phyloP scores from a whole-genome alignment of 495 filamentous ascomycete species.

The Cairneyella variabilis region DNA sequence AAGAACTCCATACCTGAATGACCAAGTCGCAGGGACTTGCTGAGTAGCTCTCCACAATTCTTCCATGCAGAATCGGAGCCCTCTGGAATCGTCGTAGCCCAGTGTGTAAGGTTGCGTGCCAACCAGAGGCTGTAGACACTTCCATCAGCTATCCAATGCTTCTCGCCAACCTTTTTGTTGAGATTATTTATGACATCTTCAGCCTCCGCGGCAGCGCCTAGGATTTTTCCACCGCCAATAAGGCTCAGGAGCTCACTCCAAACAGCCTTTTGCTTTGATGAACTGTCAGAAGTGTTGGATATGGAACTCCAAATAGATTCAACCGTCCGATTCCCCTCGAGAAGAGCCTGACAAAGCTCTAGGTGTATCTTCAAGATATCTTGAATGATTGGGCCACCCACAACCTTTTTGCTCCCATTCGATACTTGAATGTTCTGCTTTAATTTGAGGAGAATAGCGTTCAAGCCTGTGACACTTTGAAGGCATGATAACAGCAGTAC shows the following conservation, averaged over 20 bases:
- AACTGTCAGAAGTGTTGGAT: background rate
- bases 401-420: slow-evolving; percentile 36
- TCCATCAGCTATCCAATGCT: slow-evolving; percentile 64
- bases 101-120: slow-evolving; percentile 56
- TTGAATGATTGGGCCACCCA: slow-evolving; percentile 38
- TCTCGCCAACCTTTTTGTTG: slow-evolving; percentile 24
- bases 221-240: slow-evolving; percentile 65
- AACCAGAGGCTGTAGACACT: slow-evolving; percentile 69
- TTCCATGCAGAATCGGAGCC: slow-evolving; percentile 46
- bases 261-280: slow-evolving; percentile 39
- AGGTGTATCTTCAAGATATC: slow-evolving; percentile 34
- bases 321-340: slow-evolving; percentile 53
- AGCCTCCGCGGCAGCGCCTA: slow-evolving; percentile 75
- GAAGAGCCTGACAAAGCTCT: slow-evolving; percentile 42
- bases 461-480: slow-evolving; percentile 66
- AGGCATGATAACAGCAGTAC: slow-evolving; percentile 61
- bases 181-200: slow-evolving; percentile 40
- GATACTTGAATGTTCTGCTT: slow-evolving; percentile 46
- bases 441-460: slow-evolving; percentile 61
- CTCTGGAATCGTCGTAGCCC: slow-evolving; percentile 34
- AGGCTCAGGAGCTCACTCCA: slow-evolving; percentile 64
- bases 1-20: slow-evolving; percentile 58
- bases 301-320: slow-evolving; percentile 45
- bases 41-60: slow-evolving; percentile 55
- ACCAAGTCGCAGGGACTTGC: slow-evolving; percentile 66